These are phyloP conservation scores for Pistacia vera DNA, from an alignment of 345 rosid genomes.

Conservation along the genomic window DNA sequence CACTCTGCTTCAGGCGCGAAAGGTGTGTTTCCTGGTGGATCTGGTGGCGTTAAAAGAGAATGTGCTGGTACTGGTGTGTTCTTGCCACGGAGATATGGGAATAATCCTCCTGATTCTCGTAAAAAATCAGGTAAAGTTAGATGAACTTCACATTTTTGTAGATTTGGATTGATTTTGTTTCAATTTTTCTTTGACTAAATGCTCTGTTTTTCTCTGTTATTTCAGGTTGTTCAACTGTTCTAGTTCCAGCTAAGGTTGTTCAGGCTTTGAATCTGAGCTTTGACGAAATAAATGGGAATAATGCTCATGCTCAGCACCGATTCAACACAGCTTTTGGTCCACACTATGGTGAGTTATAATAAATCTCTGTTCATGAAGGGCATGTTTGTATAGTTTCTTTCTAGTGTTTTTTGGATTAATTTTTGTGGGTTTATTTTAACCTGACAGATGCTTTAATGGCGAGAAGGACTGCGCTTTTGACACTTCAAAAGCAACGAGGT, in stretches of 20 bases:
- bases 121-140: conserved; percentile 58
- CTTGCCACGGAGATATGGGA: conserved; percentile 60
- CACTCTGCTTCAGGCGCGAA: conserved; percentile 18
- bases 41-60: conserved; percentile 35
- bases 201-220: neutral
- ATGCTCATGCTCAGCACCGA: conserved; percentile 26
- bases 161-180: neutral
- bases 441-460: conserved; percentile 48
- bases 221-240: conserved; percentile 44
- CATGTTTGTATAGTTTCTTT: neutral
- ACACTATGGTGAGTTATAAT: conserved; percentile 29
- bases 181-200: neutral
- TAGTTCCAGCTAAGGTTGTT: conserved; percentile 51
- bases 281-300: conserved; percentile 24
- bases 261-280: conserved; percentile 50
- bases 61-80: conserved; percentile 88
- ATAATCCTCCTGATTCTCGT: conserved; percentile 39
- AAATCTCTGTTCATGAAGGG: too few species aligned
- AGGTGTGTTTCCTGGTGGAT: conserved; percentile 35
- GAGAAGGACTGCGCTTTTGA: conserved; percentile 29
- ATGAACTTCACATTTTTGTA: neutral
- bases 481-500: conserved; percentile 31
- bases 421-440: neutral
- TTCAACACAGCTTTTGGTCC: conserved; percentile 25
- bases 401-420: too few species aligned